Evolutionary conservation across 805 yeast species (phyloP).

Genomic region (Yarrowia yakushimensis): DNA sequence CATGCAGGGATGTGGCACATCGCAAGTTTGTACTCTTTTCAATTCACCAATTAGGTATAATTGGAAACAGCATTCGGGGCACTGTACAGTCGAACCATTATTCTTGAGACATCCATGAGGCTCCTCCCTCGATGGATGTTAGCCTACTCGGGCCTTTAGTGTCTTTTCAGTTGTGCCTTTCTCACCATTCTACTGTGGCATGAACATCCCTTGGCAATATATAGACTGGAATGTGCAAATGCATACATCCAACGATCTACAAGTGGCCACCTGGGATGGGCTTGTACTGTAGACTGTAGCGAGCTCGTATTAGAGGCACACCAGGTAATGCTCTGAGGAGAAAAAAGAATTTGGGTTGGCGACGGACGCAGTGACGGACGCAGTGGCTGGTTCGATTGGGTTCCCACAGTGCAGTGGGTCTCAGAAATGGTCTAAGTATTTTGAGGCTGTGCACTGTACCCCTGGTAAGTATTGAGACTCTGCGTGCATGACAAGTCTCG

Average conservation of each 20-base stretch:
- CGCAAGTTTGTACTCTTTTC: background rate
- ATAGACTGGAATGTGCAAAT: background rate
- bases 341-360: background rate
- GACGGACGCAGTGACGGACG: too few relatives aligned
- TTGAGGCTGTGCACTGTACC: background rate
- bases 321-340: background rate
- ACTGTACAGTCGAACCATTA: background rate
- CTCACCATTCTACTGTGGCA: background rate
- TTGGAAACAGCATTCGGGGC: background rate
- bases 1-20: slow-evolving; percentile 17
- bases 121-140: background rate
- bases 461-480: background rate
- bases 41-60: slow-evolving; percentile 2
- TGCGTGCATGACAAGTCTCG: too few relatives aligned
- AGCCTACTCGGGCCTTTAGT: background rate
- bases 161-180: background rate
- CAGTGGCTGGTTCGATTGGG: background rate
- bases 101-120: too few relatives aligned
- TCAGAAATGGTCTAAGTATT: background rate
- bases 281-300: too few relatives aligned
- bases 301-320: background rate
- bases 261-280: too few relatives aligned
- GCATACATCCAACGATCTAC: too few relatives aligned
- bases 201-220: background rate
- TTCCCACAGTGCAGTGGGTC: background rate